Conservation (phyloP, 192 early-diverging fungal genomes). For the Allomyces arbusculus region DNA sequence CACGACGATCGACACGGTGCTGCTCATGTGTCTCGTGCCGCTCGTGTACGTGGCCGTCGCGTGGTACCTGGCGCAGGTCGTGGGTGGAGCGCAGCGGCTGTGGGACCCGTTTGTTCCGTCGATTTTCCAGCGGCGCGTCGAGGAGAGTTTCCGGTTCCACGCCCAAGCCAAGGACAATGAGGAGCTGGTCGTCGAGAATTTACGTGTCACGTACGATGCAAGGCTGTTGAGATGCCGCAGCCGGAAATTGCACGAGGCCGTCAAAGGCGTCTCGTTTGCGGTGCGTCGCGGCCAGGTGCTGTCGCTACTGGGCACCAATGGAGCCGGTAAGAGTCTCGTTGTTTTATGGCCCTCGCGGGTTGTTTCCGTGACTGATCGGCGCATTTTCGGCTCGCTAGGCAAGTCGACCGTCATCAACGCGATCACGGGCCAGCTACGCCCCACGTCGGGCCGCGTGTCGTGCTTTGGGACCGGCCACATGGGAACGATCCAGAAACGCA, state of each 20-base stretch:
- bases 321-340: background rate
- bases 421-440: background rate
- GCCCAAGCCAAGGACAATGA: background rate
- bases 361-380: no score
- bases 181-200: background rate
- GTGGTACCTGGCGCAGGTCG: no score
- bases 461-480: background rate
- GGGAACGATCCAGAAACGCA: background rate
- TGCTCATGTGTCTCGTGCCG: no score
- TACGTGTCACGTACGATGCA: background rate
- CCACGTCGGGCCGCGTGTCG: background rate
- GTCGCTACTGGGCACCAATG: background rate
- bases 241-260: background rate
- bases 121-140: no score
- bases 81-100: no score
- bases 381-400: background rate
- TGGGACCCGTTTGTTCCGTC: no score
- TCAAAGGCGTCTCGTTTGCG: background rate
- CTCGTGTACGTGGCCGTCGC: no score
- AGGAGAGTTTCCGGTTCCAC: background rate
- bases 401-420: background rate
- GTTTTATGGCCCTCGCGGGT: no score
- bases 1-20: no score
- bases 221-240: no score
- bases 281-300: background rate